Conservation (phyloP, 257 asterid genomes). For the Plectranthus barbatus region DNA sequence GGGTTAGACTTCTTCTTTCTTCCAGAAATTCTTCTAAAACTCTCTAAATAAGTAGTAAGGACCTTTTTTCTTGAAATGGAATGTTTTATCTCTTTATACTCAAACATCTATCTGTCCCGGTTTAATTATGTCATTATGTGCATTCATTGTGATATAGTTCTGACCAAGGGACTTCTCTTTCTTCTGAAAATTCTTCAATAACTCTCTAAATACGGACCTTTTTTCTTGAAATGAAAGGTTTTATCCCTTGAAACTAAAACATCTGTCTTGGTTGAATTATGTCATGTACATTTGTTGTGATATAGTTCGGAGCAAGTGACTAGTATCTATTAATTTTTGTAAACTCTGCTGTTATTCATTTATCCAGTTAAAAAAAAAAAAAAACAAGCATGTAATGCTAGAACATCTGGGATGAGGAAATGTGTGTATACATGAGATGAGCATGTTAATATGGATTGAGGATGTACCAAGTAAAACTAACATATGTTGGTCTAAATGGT, state of each 20-base stretch:
- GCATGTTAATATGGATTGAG: neutral
- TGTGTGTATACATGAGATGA: neutral
- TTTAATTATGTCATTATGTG: neutral
- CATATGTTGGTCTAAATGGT: too few species aligned
- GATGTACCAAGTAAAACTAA: neutral
- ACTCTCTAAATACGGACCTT: too few species aligned
- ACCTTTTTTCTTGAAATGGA: neutral
- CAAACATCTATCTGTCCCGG: neutral
- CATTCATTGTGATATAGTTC: neutral
- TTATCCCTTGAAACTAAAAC: neutral
- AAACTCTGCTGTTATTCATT: too few species aligned
- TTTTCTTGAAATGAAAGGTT: too few species aligned
- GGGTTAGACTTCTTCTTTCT: neutral
- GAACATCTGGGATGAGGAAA: neutral
- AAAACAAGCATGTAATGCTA: neutral
- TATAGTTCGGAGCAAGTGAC: neutral
- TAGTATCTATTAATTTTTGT: neutral
- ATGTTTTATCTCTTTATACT: neutral
- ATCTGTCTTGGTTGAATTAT: neutral
- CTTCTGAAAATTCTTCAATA: too few species aligned
- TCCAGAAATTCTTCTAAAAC: neutral
- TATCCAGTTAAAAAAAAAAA: too few species aligned
- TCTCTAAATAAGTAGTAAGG: neutral
- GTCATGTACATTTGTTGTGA: neutral
- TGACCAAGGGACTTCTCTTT: neutral